A percentile compares a stretch with the other conserved stretches of the same genome.
phyloP scores from a whole-genome alignment of 139 green algal genomes.

The Klebsormidium nitens region DNA sequence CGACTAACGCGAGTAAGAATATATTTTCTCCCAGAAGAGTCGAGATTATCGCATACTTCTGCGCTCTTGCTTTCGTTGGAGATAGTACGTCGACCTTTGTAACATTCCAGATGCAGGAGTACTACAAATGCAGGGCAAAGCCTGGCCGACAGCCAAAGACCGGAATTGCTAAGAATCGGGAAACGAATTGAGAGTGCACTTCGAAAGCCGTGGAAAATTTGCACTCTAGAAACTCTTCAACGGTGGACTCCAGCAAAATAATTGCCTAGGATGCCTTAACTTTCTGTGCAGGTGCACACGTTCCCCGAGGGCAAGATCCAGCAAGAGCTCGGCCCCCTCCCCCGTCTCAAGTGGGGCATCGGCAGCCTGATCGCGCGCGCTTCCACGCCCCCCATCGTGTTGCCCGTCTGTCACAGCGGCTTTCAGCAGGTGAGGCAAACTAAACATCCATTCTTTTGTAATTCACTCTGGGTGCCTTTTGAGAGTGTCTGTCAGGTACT shows the following conservation, averaged over 20 bases:
- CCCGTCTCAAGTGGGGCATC: constrained; percentile 25
- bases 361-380: constrained; percentile 8
- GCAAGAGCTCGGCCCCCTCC: constrained; percentile 5
- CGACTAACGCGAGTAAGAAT: background rate
- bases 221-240: too few species aligned
- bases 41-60: background rate
- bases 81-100: background rate
- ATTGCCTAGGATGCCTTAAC: too few species aligned
- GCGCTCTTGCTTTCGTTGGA: background rate
- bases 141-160: background rate
- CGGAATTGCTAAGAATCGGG: background rate
- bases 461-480: too few species aligned
- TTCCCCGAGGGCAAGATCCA: constrained; percentile 20
- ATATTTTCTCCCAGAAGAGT: background rate
- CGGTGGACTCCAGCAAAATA: too few species aligned
- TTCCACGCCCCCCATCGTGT: background rate
- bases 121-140: background rate
- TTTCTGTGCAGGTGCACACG: constrained; percentile 36
- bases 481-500: background rate
- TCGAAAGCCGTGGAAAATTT: too few species aligned
- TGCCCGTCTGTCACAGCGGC: constrained; percentile 16
- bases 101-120: background rate
- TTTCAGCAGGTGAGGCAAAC: constrained; percentile 21
- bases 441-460: background rate
- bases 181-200: too few species aligned